phyloP scores from a whole-genome alignment of 202 grass and related monocot species.

The Elaeis oleifera region DNA sequence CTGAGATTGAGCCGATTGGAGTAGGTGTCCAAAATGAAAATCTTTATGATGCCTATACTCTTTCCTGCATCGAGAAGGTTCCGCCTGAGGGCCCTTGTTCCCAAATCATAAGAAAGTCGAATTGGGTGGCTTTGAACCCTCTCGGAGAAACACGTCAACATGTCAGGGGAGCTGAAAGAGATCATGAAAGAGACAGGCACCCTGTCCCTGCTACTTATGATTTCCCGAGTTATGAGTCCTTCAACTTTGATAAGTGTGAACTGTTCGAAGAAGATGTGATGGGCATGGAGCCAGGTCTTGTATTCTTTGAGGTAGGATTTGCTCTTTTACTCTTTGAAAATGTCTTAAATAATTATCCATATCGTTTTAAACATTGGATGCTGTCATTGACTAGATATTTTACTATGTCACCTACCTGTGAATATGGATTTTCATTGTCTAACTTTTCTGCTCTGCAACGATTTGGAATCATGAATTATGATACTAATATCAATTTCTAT shows the following conservation, averaged over 20 bases:
- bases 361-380: constrained; percentile 3
- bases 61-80: constrained; percentile 54
- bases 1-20: constrained; percentile 87
- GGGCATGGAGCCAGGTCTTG: constrained; percentile 60
- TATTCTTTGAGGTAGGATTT: constrained; percentile 82
- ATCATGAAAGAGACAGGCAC: neutral
- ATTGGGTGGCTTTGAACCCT: constrained; percentile 65
- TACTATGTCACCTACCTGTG: too few relatives aligned
- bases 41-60: constrained; percentile 90
- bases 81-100: constrained; percentile 23
- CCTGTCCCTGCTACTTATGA: constrained; percentile 16
- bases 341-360: neutral
- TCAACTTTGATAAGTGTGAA: constrained; percentile 65
- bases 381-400: too few relatives aligned
- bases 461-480: too few relatives aligned
- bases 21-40: constrained; percentile 73
- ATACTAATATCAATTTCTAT: too few relatives aligned
- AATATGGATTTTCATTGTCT: too few relatives aligned
- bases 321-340: neutral
- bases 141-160: constrained; percentile 56
- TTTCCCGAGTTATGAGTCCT: constrained; percentile 60
- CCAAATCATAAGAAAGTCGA: constrained; percentile 57
- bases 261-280: constrained; percentile 75
- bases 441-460: too few relatives aligned
- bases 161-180: constrained; percentile 6